A percentile compares a stretch with the other conserved stretches of the same genome.
phyloP scores from a whole-genome alignment of 2,329 filamentous ascomycete species.

The Ilyonectria sp. region DNA sequence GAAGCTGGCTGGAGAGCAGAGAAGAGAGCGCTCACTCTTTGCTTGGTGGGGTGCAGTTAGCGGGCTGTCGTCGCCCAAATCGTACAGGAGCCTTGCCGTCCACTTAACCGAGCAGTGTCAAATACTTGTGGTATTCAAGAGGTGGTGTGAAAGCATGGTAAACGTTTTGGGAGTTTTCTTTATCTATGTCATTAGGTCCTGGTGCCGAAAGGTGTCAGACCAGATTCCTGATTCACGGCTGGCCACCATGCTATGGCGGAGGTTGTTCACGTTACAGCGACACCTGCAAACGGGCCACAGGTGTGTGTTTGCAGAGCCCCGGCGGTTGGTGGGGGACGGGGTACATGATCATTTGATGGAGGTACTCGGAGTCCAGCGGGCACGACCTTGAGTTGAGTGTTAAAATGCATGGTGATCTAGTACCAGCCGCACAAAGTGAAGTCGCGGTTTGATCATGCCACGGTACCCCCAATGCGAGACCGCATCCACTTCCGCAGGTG shows the following conservation, averaged over 20 bases:
- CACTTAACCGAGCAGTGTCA: not conserved
- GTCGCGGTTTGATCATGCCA: not conserved
- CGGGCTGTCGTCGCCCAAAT: conserved; percentile 1
- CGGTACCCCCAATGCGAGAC: not conserved
- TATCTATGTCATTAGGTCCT: not conserved
- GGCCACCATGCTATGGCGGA: not conserved
- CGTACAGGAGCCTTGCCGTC: not conserved
- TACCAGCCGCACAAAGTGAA: not conserved
- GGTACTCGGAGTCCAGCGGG: not conserved
- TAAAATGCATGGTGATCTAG: not conserved
- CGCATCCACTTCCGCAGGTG: not conserved
- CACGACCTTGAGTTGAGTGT: not conserved
- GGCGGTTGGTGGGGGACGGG: not conserved
- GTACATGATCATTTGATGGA: not conserved
- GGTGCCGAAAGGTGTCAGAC: not conserved
- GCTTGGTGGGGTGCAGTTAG: conserved; percentile 10
- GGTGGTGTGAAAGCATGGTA: not conserved
- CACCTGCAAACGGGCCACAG: not conserved
- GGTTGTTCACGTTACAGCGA: not conserved
- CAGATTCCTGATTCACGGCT: not conserved
- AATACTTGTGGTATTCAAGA: not conserved
- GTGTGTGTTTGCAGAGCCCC: not conserved
- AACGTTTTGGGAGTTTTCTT: too few relatives aligned
- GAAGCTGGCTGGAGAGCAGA: not conserved
- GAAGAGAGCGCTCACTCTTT: not conserved